Evolutionary conservation across 169 alveolate genomes (phyloP).

Genomic region (Amoebophrya sp.): DNA sequence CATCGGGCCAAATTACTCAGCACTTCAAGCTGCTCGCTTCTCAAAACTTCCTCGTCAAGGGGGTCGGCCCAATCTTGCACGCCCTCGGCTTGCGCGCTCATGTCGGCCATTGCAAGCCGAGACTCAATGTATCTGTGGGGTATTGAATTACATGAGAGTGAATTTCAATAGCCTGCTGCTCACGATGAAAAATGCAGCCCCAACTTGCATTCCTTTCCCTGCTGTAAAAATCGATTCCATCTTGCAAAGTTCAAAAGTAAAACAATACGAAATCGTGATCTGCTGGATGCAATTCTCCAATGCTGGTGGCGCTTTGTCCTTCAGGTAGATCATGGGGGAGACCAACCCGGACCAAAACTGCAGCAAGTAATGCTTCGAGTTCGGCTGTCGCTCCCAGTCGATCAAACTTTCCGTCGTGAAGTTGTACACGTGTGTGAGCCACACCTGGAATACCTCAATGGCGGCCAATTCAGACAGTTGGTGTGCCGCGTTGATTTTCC

Average conservation of each 20-base stretch:
- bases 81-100: slow-evolving; percentile 32
- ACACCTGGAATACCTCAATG: slow-evolving; percentile 61
- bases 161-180: too few species aligned
- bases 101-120: slow-evolving; percentile 14
- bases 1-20: slow-evolving; percentile 63
- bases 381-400: slow-evolving; percentile 75
- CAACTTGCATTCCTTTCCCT: too few species aligned
- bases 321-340: slow-evolving; percentile 68
- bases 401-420: slow-evolving; percentile 77
- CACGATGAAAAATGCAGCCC: too few species aligned
- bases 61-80: slow-evolving; percentile 45
- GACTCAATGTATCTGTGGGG: not conserved
- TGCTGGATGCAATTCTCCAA: slow-evolving; percentile 65
- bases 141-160: too few species aligned
- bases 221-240: too few species aligned
- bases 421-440: slow-evolving; percentile 76
- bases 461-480: slow-evolving; percentile 63
- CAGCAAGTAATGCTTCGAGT: slow-evolving; percentile 81
- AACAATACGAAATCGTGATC: slow-evolving; percentile 37
- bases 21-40: slow-evolving; percentile 68
- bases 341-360: slow-evolving; percentile 84
- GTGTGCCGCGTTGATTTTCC: slow-evolving; percentile 78
- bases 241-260: too few species aligned
- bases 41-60: slow-evolving; percentile 54
- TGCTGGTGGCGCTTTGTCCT: slow-evolving; percentile 66